Evolutionary conservation across 2,329 filamentous ascomycete genomes (phyloP), one percentile per base, ranked within the genome.

Genomic region (Venturia nashicola): DNA sequence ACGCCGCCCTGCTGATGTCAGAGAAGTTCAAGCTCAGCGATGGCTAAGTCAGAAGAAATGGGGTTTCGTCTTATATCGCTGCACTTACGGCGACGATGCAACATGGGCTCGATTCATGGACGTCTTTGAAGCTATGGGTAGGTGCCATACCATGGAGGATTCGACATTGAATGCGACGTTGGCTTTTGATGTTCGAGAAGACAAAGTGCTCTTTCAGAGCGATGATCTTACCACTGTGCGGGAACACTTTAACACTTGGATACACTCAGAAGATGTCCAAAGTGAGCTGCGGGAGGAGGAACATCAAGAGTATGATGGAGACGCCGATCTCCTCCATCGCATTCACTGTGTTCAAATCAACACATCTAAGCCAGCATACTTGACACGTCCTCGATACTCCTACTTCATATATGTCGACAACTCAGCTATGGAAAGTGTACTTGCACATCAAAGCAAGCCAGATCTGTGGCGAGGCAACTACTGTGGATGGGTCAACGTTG

Each of bases 401-500:
- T 36, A 34, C 23, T 59, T 59, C 23, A 36, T 59, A 7, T 39
- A 59, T 8, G 40, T 59, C 5, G 34, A 59, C 40, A 34, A 39
- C 1, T 7, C 34, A 12, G 57, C 34, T n/a, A 59, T 59, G 57
- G 34, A 36, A 9, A 59, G 27, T 4, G 34, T 59, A 23, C 57
- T 59, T 12, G 34, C 57, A 5, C n/a, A 59, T 14, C 23, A 36
- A 9, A 36, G 18, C 18, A 9, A 59, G 11, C 11, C 34, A 34
- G 54, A 34, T 6, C 20, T 3, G 18, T 59, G 57, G 57, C 57
- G 57, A 59, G 34, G n/a, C 2, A 40, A 59, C 4, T 59, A 59
- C 34, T 59, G 57, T 59, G 57, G 57, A 59, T 59, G 27, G 27
- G 57, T 59, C 34, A 59, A 59, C 18, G 20, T 59, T 27, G 34